Evolutionary conservation across 23 red algal genomes (phyloP), one percentile per base, ranked within the genome.

Genomic region (Pyropia yezoensis): DNA sequence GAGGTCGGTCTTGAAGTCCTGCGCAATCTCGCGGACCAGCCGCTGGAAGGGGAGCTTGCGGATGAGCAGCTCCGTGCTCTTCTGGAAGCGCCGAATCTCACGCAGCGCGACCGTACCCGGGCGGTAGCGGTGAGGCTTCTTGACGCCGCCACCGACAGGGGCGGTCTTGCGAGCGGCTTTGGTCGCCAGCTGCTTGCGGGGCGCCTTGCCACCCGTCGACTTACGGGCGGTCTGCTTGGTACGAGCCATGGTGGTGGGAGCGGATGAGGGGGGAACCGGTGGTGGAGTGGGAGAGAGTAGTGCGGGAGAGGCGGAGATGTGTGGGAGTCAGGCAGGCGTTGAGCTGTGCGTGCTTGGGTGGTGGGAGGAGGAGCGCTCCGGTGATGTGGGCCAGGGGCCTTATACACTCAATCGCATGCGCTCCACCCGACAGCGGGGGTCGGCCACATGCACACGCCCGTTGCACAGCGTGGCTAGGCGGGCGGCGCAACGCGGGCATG

Each of bases 151-250:
- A 26, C 79, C 79, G 65, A 77, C 73, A 56, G 89, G 89, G 54
- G 89, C 89, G 52, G 89, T 87, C 80, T 95, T 95, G 54, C 89
- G 89, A 1, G 89, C 89, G 0, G 89, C 89, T 51, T 95, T 95
- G 76, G 89, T 87, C 19, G 89, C 89, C 56, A 95, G 89, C 71
- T 95, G 89, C 80, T 95, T 95, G 59, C 89, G 81, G 18, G 89
- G 89, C 30, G 89, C 89, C 77, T 95, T 95, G 79, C 89, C 89
- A 27, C 89, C 89, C 51, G 89, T 95, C 74, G 89, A 95, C 80
- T 95, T 95, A 62, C 89, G 89, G 26, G 89, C 89, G 56, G 89
- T 95, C 66, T 95, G 89, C 76, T 95, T 95, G 62, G 89, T 95
- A 55, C 89, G 89, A 63, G 89, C 89, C 89, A 95, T 95, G 50